These are phyloP conservation scores for Lachnellula hyalina DNA, from an alignment of 2,329 filamentous ascomycete species.

Conservation along the genomic window DNA sequence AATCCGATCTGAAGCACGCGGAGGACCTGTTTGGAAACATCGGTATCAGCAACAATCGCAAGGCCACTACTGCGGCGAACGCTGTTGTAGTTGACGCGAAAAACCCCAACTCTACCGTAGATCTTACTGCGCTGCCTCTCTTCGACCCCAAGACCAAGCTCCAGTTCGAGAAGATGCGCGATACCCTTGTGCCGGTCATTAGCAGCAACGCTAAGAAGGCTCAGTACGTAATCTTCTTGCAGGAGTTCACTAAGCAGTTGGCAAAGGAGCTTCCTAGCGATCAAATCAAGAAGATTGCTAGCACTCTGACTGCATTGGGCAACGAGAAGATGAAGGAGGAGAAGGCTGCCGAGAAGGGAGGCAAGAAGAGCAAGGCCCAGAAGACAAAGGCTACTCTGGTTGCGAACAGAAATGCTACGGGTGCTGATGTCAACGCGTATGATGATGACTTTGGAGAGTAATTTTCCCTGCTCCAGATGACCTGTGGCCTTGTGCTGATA, in stretches of 20 bases:
- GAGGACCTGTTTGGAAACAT: slow-evolving; percentile 83
- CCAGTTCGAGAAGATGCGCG: slow-evolving; percentile 76
- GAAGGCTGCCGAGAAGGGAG: slow-evolving; percentile 87
- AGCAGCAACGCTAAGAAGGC: slow-evolving; percentile 74
- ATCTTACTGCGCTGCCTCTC: slow-evolving; percentile 72
- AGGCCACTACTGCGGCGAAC: slow-evolving; percentile 58
- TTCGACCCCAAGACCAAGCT: slow-evolving; percentile 87
- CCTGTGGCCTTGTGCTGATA: slow-evolving; percentile 16
- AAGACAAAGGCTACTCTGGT: slow-evolving; percentile 90
- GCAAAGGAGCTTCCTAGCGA: slow-evolving; percentile 83
- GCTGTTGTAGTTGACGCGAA: slow-evolving; percentile 63
- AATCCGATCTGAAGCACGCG: slow-evolving; percentile 82
- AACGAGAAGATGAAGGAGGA: slow-evolving; percentile 99
- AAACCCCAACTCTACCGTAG: slow-evolving; percentile 73
- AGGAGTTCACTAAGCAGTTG: slow-evolving; percentile 85
- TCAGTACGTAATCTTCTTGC: slow-evolving; percentile 83
- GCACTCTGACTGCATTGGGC: slow-evolving; percentile 76
- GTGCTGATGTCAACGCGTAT: slow-evolving; percentile 70
- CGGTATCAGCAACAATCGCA: slow-evolving; percentile 60
- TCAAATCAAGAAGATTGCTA: slow-evolving; percentile 95
- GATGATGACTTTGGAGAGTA: slow-evolving; percentile 84
- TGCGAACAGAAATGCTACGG: slow-evolving; percentile 52
- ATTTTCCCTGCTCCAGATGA: slow-evolving; percentile 37
- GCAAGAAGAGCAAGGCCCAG: slow-evolving; percentile 94
- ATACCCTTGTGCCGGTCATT: slow-evolving; percentile 74